Base-by-base conservation (phyloP, 306 rosid species). In the Quercus glauca region DNA sequence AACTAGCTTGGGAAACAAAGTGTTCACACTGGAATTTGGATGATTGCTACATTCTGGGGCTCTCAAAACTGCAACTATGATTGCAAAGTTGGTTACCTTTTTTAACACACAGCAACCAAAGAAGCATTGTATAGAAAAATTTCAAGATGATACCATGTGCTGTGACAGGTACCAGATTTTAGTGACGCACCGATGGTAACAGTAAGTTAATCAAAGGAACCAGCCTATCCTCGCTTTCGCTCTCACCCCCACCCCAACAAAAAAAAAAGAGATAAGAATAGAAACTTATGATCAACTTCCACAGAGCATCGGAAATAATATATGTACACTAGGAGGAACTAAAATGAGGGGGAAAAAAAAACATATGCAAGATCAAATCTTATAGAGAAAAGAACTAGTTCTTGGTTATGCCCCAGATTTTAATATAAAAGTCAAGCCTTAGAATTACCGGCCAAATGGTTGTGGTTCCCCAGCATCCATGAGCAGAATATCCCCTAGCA, bases 391-490 rank as follows among this genome's bases (percentile, higher is more conserved):
- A 6, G 23, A 59, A 6, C 65, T 49, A 49, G 53, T 49, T 49
- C 45, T 49, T 49, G 17, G 17, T 49, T 49, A 49, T 49, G 53
- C 17, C 53, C 53, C 53, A 49, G 53, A 41, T 37, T 69, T 69
- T 33, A 17, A 9, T 19, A 19, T 11, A 76, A 73, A 31, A 79
- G 21, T 70, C 78, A 31, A 61, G 25, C 12, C 21, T 37, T 49
- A 71, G 55, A 45, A 77, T 67, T 80, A 94, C 98, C 90, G 76
- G 79, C 93, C 98, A 76, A 95, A 93, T 28, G 64, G 60, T 81
- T 88, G 97, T 73, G 99, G 99, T 61, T 95, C 95, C 45, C 99
- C 99, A 37, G 72, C 85, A 79, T 90, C 87, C 98, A 95, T 95
- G 41, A 95, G 93, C 65, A 91, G 87, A 76, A 87, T 91, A 83